Conservation (phyloP, 2,329 filamentous ascomycete genomes). For the Aplosporella prunicola region DNA sequence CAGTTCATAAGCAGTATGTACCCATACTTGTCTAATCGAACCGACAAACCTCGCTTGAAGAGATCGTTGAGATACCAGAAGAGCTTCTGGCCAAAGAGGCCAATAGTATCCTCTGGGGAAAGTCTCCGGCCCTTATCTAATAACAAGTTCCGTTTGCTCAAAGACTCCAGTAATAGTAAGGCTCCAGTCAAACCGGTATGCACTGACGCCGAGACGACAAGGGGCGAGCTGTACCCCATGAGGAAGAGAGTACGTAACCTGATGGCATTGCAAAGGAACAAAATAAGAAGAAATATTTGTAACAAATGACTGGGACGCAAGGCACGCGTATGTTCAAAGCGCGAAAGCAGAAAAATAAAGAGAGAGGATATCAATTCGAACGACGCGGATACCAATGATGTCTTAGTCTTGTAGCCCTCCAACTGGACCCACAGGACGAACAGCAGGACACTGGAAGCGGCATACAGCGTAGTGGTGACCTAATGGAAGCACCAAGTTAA, state of each 20-base stretch:
- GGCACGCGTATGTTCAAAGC: conserved; percentile 21
- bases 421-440: conserved; percentile 16
- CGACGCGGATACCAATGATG: conserved; percentile 16
- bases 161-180: conserved; percentile 15
- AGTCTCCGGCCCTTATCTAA: conserved; percentile 15
- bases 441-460: conserved; percentile 16
- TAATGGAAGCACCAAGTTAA: conserved; percentile 11
- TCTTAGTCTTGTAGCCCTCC: conserved; percentile 15
- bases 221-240: conserved; percentile 14
- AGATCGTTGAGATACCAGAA: conserved; percentile 30
- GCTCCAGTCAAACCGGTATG: conserved; percentile 17
- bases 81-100: conserved; percentile 26
- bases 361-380: conserved; percentile 2
- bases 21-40: background rate
- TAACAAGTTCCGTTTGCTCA: conserved; percentile 18
- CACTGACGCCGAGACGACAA: conserved; percentile 13
- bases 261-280: conserved; percentile 20
- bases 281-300: conserved; percentile 21
- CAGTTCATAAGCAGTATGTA: background rate
- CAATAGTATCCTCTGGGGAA: conserved; percentile 28
- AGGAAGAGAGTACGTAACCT: conserved; percentile 19
- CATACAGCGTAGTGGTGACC: conserved; percentile 14
- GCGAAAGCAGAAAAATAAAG: conserved; percentile 12
- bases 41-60: conserved; percentile 16
- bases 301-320: conserved; percentile 20